These are phyloP conservation scores for Oryza coarctata DNA, from an alignment of 176 grass and related monocot species.

Conservation along the genomic window DNA sequence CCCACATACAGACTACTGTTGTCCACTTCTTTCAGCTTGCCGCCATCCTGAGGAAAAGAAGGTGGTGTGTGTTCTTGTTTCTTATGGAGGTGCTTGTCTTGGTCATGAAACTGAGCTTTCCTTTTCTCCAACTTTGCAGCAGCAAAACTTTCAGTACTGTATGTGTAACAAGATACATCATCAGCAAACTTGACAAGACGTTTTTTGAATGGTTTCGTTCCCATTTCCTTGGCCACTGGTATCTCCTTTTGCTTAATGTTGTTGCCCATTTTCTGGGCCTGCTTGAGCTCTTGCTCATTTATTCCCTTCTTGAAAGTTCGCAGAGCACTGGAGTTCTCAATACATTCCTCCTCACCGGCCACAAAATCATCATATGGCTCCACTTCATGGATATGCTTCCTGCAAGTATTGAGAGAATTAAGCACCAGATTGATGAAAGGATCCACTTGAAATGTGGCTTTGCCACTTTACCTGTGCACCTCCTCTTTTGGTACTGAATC, in stretches of 20 bases:
- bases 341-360: background rate
- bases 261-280: background rate
- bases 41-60: background rate
- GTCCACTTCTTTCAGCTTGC: slow-evolving; percentile 30
- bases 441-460: background rate
- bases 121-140: slow-evolving; percentile 47
- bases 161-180: slow-evolving; percentile 37
- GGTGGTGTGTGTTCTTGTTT: slow-evolving; percentile 23
- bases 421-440: background rate
- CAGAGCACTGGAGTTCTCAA: background rate
- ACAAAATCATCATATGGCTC: slow-evolving; percentile 18
- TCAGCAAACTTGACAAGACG: slow-evolving; percentile 41
- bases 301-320: slow-evolving; percentile 11
- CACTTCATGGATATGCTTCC: slow-evolving; percentile 13
- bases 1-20: slow-evolving; percentile 48
- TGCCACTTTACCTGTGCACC: background rate
- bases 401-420: background rate
- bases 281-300: slow-evolving; percentile 16
- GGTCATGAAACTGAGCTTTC: slow-evolving; percentile 49
- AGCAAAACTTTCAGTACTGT: slow-evolving; percentile 36
- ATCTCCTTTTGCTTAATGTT: slow-evolving; percentile 2
- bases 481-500: slow-evolving; percentile 32
- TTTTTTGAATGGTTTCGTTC: slow-evolving; percentile 35
- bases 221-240: background rate
- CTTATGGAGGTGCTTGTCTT: slow-evolving; percentile 30